Evolutionary conservation across 2,329 filamentous ascomycete genomes (phyloP), one percentile per base, ranked within the genome.

Genomic region (Clarireedia paspali): DNA sequence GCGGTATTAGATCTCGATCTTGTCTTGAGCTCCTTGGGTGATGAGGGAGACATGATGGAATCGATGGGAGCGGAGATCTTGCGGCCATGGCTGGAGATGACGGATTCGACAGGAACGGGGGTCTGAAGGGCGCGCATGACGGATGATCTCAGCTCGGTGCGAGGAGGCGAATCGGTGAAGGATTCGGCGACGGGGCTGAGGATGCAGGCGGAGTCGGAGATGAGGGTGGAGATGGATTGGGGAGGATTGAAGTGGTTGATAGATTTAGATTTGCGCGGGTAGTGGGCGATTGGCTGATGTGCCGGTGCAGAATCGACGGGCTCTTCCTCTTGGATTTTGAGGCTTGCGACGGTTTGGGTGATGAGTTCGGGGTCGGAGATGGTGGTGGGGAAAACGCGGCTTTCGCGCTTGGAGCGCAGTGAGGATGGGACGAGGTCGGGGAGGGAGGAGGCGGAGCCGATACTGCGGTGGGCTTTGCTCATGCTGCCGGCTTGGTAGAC

Each of bases 371-470:
- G 40, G 6, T 52, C 27, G 23, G 53, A 53, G 39, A 34, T 40
- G 24, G 17, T 34, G 10, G 30, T 51, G 20, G 30, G 30, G 12
- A 49, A 38, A 12, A 38, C 50, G 46, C 53, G 24, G 38, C 53
- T 55, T 12, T 61, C 63, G 39, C 51, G 47, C 7, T 59, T 62
- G 15, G 53, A 34, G n/a, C 61, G 59, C 17, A 59, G 54, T 12
- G 48, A 52, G 2, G 66, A 67, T 23, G 63, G 62, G 20, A 68
- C 60, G 12, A 69, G 61, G 46, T 69, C 67, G n/a, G 67, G 67
- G n/a, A 69, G 60, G 12, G 67, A 68, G 14, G 64, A 64, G 6
- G 62, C 57, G 5, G 66, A 68, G 17, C 59, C 57, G 7, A 63
- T 58, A 40, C 65, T 68, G 40, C 62, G 62, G 47, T 69, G 65